Conservation (phyloP, 176 grass and related monocot species). For the Canna indica region DNA sequence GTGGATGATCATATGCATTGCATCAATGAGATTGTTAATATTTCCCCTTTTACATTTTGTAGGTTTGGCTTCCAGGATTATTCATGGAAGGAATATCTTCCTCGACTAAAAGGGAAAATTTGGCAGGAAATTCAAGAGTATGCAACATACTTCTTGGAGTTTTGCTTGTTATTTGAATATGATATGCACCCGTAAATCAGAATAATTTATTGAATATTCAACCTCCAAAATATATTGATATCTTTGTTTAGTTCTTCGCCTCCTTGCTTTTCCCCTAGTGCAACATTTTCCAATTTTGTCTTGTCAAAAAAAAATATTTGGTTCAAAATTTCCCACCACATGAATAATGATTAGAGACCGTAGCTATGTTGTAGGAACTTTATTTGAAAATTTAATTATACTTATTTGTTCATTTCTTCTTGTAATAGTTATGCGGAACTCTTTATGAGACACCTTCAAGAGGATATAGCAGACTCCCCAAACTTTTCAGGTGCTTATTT, state of each 20-base stretch:
- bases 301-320: too few species aligned
- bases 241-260: too few species aligned
- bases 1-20: too few species aligned
- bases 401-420: slow-evolving; percentile 7
- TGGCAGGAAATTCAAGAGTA: slow-evolving; percentile 80
- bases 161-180: slow-evolving; percentile 12
- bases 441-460: slow-evolving; percentile 79
- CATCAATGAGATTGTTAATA: background rate
- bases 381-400: too few species aligned
- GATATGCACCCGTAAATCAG: too few species aligned
- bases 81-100: slow-evolving; percentile 87
- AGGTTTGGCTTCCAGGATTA: slow-evolving; percentile 99
- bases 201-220: too few species aligned
- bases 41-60: slow-evolving; percentile 3
- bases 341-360: too few species aligned
- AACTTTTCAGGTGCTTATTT: slow-evolving; percentile 63
- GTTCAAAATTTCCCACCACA: too few species aligned
- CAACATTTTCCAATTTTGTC: too few species aligned
- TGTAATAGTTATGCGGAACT: slow-evolving; percentile 73
- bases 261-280: too few species aligned
- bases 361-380: too few species aligned
- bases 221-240: too few species aligned
- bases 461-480: slow-evolving; percentile 48
- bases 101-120: slow-evolving; percentile 87
- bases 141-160: slow-evolving; percentile 1